phyloP scores from a whole-genome alignment of 495 filamentous ascomycete species.

The Polyplosphaeria fusca region DNA sequence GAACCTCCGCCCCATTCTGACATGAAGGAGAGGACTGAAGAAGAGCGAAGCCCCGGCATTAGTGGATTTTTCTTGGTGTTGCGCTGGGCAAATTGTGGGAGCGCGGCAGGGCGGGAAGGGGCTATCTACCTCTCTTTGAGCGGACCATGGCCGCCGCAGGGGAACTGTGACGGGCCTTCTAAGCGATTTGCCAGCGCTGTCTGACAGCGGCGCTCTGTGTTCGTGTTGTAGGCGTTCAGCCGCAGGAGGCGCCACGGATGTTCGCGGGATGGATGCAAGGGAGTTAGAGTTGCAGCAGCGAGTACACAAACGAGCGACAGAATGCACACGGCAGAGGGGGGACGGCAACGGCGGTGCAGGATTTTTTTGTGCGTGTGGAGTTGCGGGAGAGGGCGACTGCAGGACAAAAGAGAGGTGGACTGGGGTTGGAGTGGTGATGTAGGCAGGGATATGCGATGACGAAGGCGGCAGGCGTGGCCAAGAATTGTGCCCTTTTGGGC shows the following conservation, averaged over 20 bases:
- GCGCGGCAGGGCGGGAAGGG: not conserved
- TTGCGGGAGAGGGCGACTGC: no score
- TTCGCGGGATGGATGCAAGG: constrained; percentile 1
- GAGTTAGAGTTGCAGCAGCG: not conserved
- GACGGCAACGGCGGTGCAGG: no score
- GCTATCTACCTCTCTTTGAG: constrained; percentile 25
- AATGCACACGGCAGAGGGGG: no score
- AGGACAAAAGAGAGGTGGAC: no score
- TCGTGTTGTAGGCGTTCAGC: constrained; percentile 5
- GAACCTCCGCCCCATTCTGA: constrained; percentile 53
- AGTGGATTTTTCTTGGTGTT: constrained; percentile 4
- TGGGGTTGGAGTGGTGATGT: no score
- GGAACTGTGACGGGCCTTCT: not conserved
- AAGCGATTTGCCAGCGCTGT: not conserved
- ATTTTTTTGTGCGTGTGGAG: no score
- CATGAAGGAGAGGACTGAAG: constrained; percentile 62
- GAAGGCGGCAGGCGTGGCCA: no score
- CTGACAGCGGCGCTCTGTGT: not conserved
- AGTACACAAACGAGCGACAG: constrained; percentile 8
- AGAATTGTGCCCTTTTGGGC: no score
- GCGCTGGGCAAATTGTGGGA: not conserved
- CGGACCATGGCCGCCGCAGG: constrained; percentile 21
- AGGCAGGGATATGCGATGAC: no score
- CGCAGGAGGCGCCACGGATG: constrained; percentile 11
- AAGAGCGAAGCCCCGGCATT: constrained; percentile 13